Evolutionary conservation across 2,329 filamentous ascomycete genomes (phyloP).

Genomic region (Ceratocystis eucalypticola): DNA sequence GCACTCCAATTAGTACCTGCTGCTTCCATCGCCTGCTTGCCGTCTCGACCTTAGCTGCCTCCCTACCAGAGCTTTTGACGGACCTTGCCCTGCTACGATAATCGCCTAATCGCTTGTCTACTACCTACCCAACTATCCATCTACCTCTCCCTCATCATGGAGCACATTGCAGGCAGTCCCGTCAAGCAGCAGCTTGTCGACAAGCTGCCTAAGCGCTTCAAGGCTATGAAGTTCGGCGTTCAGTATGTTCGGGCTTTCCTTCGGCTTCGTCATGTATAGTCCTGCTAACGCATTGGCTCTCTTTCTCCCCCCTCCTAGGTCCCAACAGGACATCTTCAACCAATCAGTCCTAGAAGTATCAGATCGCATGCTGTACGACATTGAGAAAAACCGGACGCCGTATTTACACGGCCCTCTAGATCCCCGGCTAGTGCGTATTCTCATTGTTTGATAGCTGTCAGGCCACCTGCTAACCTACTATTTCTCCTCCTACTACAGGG

Average conservation of each 20-base stretch:
- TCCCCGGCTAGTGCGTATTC: constrained; percentile 48
- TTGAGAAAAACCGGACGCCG: constrained; percentile 62
- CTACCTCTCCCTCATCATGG: constrained; percentile 15
- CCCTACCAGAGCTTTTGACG: not conserved
- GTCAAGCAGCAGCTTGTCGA: constrained; percentile 84
- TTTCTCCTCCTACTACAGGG: constrained; percentile 34
- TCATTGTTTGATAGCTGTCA: not conserved
- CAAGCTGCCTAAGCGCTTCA: constrained; percentile 79
- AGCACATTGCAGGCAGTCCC: constrained; percentile 25
- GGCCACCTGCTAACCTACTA: not conserved
- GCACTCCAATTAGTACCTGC: not conserved
- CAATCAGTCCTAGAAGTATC: constrained; percentile 90
- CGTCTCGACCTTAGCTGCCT: not conserved
- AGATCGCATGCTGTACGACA: constrained; percentile 86
- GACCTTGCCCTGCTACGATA: not conserved
- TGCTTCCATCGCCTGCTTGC: not conserved
- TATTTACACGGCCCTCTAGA: constrained; percentile 79
- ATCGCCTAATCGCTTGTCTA: not conserved
- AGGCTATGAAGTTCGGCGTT: constrained; percentile 85
- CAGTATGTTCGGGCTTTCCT: constrained; percentile 41
- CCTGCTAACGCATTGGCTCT: not conserved
- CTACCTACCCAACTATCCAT: not conserved
- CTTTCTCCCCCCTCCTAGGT: constrained; percentile 35
- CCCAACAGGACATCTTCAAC: constrained; percentile 86
- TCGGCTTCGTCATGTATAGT: not conserved